Evolutionary conservation across 2,329 filamentous ascomycete species (phyloP), one percentile per base, ranked within the genome.

Genomic region (Hymenoscyphus linearis): DNA sequence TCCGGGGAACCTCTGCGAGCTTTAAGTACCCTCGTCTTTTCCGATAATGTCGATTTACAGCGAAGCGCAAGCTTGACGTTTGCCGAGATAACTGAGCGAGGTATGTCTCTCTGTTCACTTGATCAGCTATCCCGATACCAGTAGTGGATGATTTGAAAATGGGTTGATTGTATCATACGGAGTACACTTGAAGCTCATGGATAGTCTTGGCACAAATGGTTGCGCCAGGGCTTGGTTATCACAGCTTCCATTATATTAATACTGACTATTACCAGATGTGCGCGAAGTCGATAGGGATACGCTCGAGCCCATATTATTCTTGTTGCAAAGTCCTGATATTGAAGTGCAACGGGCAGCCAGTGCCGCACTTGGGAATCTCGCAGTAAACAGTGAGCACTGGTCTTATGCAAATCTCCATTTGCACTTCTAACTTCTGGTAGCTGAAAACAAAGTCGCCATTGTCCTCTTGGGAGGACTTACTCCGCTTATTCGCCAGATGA

Each of bases 41-140:
- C 95, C 61, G 93, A 98, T 76, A 99, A 99, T 78, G 93, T 99
- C 74, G 95, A 99, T 75, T 83, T 99, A 58, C 95, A 99, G 79
- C 85, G 95, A 67, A 98, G 95, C 78, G 95, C 95, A 58, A 98
- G 93, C 75, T 84, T 99, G 76, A 99, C 95, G 2, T 99, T 99
- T 81, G 95, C 95, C 63, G 95, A 99, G 76, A 99, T 99, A 69
- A 99, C 95, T 44, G 95, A 99, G 78, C 80, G 93, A 91, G 93
- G 95, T 97, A 82, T 70, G 81, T 75, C 54, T 47, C 9, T 14
- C n/a, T 13, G 26, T 27, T 31, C 31, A 7, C 10, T 31, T 31
- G 6, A 31, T 31, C 31, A 55, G 40, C 9, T n/a, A 47, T 22
- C 18, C 31, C 35, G 18, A 5, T 54, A 14, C 40, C 6, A 47